A percentile compares a stretch with the other conserved stretches of the same genome.
phyloP scores from a whole-genome alignment of 495 filamentous ascomycete species.

The Elasticomyces elasticus region DNA sequence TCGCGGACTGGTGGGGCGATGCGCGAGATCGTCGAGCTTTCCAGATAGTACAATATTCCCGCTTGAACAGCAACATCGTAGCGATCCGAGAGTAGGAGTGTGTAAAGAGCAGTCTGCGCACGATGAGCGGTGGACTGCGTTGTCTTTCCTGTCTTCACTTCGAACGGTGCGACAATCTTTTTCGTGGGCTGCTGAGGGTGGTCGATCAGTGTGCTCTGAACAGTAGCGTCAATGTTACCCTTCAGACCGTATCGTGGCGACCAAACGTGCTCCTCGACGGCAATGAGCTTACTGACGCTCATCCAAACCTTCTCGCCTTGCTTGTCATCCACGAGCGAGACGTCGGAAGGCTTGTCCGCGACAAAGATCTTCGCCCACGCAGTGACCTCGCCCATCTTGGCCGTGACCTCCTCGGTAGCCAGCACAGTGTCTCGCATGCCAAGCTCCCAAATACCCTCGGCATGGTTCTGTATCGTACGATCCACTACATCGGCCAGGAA shows the following conservation, averaged over 20 bases:
- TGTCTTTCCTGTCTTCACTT: slow-evolving; percentile 86
- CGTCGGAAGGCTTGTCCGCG: slow-evolving; percentile 55
- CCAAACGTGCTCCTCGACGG: slow-evolving; percentile 96
- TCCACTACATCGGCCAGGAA: slow-evolving; percentile 57
- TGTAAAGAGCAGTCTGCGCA: slow-evolving; percentile 92
- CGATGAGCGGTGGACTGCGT: slow-evolving; percentile 64
- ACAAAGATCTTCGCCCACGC: slow-evolving; percentile 79
- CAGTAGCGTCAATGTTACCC: slow-evolving; percentile 96
- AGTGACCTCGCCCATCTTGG: slow-evolving; percentile 66
- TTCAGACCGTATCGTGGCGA: slow-evolving; percentile 95
- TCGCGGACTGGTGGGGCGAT: slow-evolving; percentile 78
- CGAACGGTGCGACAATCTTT: slow-evolving; percentile 78
- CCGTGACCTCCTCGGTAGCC: slow-evolving; percentile 64
- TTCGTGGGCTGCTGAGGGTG: slow-evolving; percentile 38
- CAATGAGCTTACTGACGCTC: slow-evolving; percentile 84
- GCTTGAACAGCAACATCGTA: slow-evolving; percentile 86
- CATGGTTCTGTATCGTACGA: slow-evolving; percentile 53
- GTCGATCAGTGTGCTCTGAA: slow-evolving; percentile 76
- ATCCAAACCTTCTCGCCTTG: slow-evolving; percentile 62
- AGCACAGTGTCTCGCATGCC: slow-evolving; percentile 53
- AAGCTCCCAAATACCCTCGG: slow-evolving; percentile 80
- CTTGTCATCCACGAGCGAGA: slow-evolving; percentile 60
- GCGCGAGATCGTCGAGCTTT: slow-evolving; percentile 71
- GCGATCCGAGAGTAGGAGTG: slow-evolving; percentile 80
- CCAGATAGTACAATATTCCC: slow-evolving; percentile 90